Evolutionary conservation across 768 basidiomycete genomes (phyloP), one percentile per base, ranked within the genome.

Genomic region (Collybiopsis luxurians): DNA sequence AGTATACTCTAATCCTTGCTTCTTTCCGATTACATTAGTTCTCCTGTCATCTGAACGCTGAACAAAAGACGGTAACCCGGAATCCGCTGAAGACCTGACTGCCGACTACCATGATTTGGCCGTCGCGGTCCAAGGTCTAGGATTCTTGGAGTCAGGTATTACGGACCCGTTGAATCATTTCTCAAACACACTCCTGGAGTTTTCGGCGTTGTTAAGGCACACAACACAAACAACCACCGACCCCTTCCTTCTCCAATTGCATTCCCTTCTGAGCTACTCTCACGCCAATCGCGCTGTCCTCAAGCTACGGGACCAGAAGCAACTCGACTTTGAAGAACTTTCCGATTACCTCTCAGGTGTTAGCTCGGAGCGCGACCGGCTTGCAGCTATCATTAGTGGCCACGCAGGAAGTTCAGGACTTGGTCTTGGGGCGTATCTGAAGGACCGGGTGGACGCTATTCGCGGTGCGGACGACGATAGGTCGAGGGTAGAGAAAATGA

Each of bases 71-170:
- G 87, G 86, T 69, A 80, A 85, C 72, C 79, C 79, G 76, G 86
- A 86, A 83, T 85, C 83, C 68, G 84, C 77, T 80, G 83, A 87
- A 97, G 97, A 99, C 81, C 85, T 99, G 47, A 90, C 94, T 59
- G 86, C 86, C 61, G 97, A 99, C 77, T 99, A 99, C 72, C 94
- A 98, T 68, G 97, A 98, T 73, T 78, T 98, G 61, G 95, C 97
- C 43, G 90, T 95, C 60, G 90, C 93, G 42, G 93, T 97, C 46
- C 96, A 98, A 70, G 96, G 95, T 50, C 82, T 99, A 59, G 97
- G 96, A 63, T 98, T 98, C 75, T 82, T 99, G 61, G 97, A 99
- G 72, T 93, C 92, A 60, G 97, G 97, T 38, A 99, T 99, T 62
- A 99, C 97, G 45, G 97, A 99, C 66, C 95, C 94, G 1, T 75